These are phyloP conservation scores for Purpureocillium lavendulum DNA, from an alignment of 2,329 filamentous ascomycete species.

Conservation along the genomic window DNA sequence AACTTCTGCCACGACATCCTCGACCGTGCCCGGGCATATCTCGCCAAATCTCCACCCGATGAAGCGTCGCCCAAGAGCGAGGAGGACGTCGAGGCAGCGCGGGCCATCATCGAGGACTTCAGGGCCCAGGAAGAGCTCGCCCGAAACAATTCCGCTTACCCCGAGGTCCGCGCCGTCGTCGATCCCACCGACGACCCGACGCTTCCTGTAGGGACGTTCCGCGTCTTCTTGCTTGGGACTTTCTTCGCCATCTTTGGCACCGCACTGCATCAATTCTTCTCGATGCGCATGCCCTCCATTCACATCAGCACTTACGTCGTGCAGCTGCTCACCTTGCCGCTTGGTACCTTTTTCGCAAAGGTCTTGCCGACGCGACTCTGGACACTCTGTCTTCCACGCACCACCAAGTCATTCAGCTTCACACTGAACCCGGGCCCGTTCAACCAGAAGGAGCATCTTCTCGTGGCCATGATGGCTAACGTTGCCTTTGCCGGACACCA, in stretches of 20 bases:
- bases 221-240: slow-evolving; percentile 29
- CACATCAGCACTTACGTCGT: slow-evolving; percentile 29
- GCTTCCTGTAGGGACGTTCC: slow-evolving; percentile 31
- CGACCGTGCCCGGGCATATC: slow-evolving; percentile 21
- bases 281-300: slow-evolving; percentile 31
- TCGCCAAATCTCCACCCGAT: slow-evolving; percentile 13
- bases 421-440: slow-evolving; percentile 39
- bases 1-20: slow-evolving; percentile 36
- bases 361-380: slow-evolving; percentile 5
- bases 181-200: slow-evolving; percentile 30
- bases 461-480: slow-evolving; percentile 50
- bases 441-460: slow-evolving; percentile 44
- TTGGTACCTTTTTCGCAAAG: slow-evolving; percentile 24
- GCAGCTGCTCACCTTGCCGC: slow-evolving; percentile 29
- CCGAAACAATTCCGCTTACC: slow-evolving; percentile 26
- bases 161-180: slow-evolving; percentile 37
- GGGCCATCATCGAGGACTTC: slow-evolving; percentile 12
- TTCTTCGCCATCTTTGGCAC: slow-evolving; percentile 20
- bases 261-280: slow-evolving; percentile 26
- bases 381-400: too few species aligned
- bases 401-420: slow-evolving; percentile 11
- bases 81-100: slow-evolving; percentile 10
- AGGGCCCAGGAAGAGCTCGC: slow-evolving; percentile 15
- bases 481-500: slow-evolving; percentile 24
- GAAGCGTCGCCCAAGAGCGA: neutral